These are phyloP conservation scores for Thymus mandschuricus DNA, from an alignment of 257 asterid species.

Conservation along the genomic window DNA sequence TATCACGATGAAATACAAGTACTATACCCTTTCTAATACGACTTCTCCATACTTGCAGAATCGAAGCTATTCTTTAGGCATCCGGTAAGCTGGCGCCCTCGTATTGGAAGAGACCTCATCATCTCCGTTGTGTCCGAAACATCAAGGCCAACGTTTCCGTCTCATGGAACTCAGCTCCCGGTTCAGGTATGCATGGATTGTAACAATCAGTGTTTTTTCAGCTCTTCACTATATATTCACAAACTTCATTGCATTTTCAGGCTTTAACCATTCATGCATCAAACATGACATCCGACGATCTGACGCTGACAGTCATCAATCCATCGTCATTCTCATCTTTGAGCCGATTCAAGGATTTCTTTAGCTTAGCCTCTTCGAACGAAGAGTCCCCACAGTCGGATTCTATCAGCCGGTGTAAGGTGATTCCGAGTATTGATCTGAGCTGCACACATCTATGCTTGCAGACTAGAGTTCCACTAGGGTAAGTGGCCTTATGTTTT, in stretches of 20 bases:
- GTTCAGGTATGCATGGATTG: slow-evolving; percentile 64
- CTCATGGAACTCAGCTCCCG: slow-evolving; percentile 77
- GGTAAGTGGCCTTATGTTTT: slow-evolving; percentile 47
- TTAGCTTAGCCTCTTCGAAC: not conserved
- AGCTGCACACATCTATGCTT: slow-evolving; percentile 92
- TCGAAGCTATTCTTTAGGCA: slow-evolving; percentile 90
- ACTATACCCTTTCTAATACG: slow-evolving; percentile 12
- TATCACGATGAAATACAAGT: slow-evolving; percentile 4
- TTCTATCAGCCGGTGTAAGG: slow-evolving; percentile 37
- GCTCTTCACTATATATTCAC: not conserved
- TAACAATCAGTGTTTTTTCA: not conserved
- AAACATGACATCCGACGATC: slow-evolving; percentile 82
- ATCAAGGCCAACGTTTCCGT: slow-evolving; percentile 62
- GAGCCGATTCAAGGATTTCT: slow-evolving; percentile 42
- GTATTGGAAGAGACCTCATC: slow-evolving; percentile 80
- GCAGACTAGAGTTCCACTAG: slow-evolving; percentile 93
- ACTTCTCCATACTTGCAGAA: slow-evolving; percentile 52
- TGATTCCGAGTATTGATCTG: slow-evolving; percentile 61
- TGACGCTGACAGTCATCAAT: slow-evolving; percentile 87
- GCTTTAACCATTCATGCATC: slow-evolving; percentile 91
- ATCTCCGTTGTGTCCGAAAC: slow-evolving; percentile 87
- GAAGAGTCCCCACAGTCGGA: slow-evolving; percentile 19
- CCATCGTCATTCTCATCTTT: slow-evolving; percentile 72
- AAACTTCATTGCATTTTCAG: slow-evolving; percentile 52
- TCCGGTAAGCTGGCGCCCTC: slow-evolving; percentile 86